Conservation (phyloP, 2,329 filamentous ascomycete genomes). For the Shiraia bambusicola region DNA sequence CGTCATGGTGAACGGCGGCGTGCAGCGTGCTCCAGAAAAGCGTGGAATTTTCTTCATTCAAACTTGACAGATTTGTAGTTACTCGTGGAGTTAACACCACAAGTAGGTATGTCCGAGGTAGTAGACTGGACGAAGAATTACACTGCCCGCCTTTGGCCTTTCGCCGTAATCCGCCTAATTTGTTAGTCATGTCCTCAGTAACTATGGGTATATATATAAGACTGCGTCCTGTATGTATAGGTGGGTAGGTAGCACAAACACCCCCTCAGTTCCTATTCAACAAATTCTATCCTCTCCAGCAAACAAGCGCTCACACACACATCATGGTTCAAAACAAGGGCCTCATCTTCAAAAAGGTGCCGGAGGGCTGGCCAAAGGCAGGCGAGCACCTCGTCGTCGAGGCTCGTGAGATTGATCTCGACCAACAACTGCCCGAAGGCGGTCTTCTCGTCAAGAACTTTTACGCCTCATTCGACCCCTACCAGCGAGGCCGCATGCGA, state of each 20-base stretch:
- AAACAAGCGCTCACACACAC: slow-evolving; percentile 7
- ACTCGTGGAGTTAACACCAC: neutral
- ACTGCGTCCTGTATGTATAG: slow-evolving; percentile 5
- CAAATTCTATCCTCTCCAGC: neutral
- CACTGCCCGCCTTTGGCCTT: neutral
- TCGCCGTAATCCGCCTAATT: slow-evolving; percentile 15
- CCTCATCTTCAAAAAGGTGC: slow-evolving; percentile 71
- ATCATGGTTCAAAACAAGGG: slow-evolving; percentile 68
- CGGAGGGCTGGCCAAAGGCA: slow-evolving; percentile 65
- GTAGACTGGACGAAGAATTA: slow-evolving; percentile 2
- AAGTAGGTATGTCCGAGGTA: neutral
- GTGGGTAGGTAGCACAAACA: neutral
- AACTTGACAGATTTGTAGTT: too few relatives aligned
- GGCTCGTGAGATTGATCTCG: slow-evolving; percentile 66
- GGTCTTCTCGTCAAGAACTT: slow-evolving; percentile 70
- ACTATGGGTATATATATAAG: slow-evolving; percentile 12
- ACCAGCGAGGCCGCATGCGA: slow-evolving; percentile 80
- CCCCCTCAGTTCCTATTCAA: slow-evolving; percentile 1
- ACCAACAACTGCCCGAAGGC: slow-evolving; percentile 59
- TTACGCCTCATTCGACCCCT: slow-evolving; percentile 80
- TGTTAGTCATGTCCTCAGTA: slow-evolving; percentile 1
- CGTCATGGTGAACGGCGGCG: slow-evolving; percentile 22
- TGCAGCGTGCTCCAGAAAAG: slow-evolving; percentile 7
- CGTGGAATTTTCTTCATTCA: slow-evolving; percentile 16
- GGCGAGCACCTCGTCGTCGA: slow-evolving; percentile 72